Evolutionary conservation across 768 basidiomycete species (phyloP).

Genomic region (Rhodotorula graminis): DNA sequence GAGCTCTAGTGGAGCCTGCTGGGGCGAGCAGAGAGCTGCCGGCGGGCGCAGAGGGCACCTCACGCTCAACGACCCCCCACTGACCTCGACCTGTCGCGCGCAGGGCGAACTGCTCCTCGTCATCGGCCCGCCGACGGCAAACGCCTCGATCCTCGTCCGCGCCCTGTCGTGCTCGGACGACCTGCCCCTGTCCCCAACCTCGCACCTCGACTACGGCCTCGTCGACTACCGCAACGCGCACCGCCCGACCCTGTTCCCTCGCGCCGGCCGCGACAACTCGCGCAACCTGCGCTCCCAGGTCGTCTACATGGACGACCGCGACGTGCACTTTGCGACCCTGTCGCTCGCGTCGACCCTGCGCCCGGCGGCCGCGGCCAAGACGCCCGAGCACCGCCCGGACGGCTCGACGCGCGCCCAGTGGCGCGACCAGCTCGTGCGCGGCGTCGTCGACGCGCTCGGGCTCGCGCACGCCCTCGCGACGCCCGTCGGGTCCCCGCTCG

Average conservation of each 20-base stretch:
- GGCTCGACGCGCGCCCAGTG: slow-evolving; percentile 43
- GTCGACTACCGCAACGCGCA: slow-evolving; percentile 9
- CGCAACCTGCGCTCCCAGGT: slow-evolving; percentile 47
- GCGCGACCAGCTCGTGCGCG: slow-evolving; percentile 46
- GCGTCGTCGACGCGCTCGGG: slow-evolving; percentile 64
- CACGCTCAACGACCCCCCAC: too few species aligned
- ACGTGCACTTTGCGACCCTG: slow-evolving; percentile 51
- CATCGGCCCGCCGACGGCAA: slow-evolving; percentile 24
- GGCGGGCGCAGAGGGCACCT: too few species aligned
- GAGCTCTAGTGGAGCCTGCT: too few species aligned
- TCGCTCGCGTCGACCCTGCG: slow-evolving; percentile 52
- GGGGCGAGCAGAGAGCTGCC: too few species aligned
- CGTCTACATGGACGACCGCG: slow-evolving; percentile 48
- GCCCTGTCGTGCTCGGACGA: slow-evolving; percentile 26
- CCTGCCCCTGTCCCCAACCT: slow-evolving; percentile 18
- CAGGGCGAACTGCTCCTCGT: slow-evolving; percentile 38
- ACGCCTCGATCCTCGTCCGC: slow-evolving; percentile 21
- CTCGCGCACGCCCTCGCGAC: slow-evolving; percentile 66
- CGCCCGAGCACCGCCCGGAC: slow-evolving; percentile 49
- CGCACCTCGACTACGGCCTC: slow-evolving; percentile 34
- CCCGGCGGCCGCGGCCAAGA: slow-evolving; percentile 54
- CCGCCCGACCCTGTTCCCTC: slow-evolving; percentile 1
- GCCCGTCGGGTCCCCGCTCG: slow-evolving; percentile 69
- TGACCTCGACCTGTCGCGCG: neutral
- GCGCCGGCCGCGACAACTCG: neutral